A percentile compares a stretch with the other conserved stretches of the same genome.
Conservation (phyloP, 305 asterid species). For the Lippia alba region DNA sequence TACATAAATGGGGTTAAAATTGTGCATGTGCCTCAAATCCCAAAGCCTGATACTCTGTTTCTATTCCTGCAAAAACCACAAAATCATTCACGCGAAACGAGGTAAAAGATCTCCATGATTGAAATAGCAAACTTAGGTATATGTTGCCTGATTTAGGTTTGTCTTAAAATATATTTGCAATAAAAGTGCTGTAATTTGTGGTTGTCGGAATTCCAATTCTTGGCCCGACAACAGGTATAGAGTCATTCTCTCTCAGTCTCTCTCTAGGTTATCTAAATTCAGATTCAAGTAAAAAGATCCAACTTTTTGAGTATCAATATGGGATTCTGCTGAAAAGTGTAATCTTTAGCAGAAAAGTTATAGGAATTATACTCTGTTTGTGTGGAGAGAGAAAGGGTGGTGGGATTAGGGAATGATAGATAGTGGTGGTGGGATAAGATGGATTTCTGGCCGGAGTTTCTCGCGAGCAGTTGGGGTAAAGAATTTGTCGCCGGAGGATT, state of each 20-base stretch:
- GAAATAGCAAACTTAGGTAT: conserved; percentile 27
- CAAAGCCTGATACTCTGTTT: conserved; percentile 34
- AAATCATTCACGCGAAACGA: neutral
- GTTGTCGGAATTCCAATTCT: too few relatives aligned
- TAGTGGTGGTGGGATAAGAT: conserved; percentile 41
- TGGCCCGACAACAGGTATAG: neutral
- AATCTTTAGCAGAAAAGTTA: neutral
- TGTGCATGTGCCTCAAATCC: conserved; percentile 20
- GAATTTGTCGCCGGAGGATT: conserved; percentile 94
- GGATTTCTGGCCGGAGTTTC: conserved; percentile 95
- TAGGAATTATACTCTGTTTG: neutral
- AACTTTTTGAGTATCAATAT: neutral
- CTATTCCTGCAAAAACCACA: conserved; percentile 4
- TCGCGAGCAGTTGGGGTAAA: conserved; percentile 81
- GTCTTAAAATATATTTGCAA: neutral
- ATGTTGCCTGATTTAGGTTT: conserved; percentile 6
- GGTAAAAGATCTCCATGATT: conserved; percentile 5
- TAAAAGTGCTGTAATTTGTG: neutral
- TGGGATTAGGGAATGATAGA: conserved; percentile 28
- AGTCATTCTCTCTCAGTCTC: neutral
- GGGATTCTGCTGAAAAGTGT: neutral
- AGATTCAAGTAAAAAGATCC: conserved; percentile 12
- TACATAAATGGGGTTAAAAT: too few relatives aligned
- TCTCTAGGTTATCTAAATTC: neutral
- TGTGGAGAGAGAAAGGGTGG: neutral